Percentiles rank a stretch among this genome's conserved stretches.
Evolutionary conservation across 352 stramenopile genomes (phyloP).

Genomic region (Phytophthora tubulina): DNA sequence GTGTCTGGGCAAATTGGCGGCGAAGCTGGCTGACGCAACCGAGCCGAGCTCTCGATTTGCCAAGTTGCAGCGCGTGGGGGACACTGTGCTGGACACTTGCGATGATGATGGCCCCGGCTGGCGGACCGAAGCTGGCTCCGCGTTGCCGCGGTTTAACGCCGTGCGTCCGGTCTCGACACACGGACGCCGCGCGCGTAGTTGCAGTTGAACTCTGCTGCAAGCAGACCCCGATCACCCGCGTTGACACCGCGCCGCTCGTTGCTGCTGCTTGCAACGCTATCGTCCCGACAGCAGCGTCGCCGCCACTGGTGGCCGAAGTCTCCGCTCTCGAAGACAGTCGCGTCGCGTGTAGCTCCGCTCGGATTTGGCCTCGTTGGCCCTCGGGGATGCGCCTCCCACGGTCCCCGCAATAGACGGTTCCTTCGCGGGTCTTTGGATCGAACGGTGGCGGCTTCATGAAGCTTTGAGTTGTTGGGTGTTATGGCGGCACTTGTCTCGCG

Average conservation of each 20-base stretch:
- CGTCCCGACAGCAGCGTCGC: neutral
- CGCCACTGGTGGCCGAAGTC: neutral
- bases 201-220: conserved; percentile 4
- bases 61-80: conserved; percentile 10
- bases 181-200: conserved; percentile 1
- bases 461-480: neutral
- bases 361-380: conserved; percentile 26
- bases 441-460: neutral
- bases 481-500: too few relatives aligned
- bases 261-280: conserved; percentile 1
- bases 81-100: conserved; percentile 21
- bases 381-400: conserved; percentile 36
- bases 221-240: neutral
- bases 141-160: conserved; percentile 23
- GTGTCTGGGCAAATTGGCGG: neutral
- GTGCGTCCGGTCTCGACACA: conserved; percentile 17
- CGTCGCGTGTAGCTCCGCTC: conserved; percentile 17
- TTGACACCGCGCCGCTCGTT: neutral
- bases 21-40: neutral
- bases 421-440: conserved; percentile 8
- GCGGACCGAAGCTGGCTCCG: conserved; percentile 4
- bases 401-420: conserved; percentile 37
- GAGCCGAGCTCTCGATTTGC: neutral
- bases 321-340: neutral
- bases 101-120: conserved; percentile 30